phyloP scores from a whole-genome alignment of 306 rosid species.

The Phaseolus lunatus region DNA sequence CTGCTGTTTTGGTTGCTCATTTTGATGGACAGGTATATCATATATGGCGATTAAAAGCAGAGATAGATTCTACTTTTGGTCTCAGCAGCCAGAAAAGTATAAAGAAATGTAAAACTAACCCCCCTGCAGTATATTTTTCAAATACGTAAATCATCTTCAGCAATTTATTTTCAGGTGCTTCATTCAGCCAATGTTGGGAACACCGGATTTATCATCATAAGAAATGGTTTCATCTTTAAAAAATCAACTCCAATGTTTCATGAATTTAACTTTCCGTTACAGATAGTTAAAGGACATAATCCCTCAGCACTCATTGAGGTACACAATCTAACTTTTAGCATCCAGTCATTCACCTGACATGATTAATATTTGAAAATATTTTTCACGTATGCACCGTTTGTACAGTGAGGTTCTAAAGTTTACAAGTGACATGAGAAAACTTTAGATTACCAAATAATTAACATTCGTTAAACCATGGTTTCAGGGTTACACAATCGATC shows the following conservation, averaged over 20 bases:
- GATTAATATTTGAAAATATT: conserved; percentile 14
- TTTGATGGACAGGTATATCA: conserved; percentile 80
- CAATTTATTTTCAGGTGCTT: conserved; percentile 60
- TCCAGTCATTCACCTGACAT: conserved; percentile 14
- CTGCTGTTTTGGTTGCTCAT: conserved; percentile 62
- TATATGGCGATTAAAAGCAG: neutral
- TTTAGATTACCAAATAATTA: neutral
- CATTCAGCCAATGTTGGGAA: conserved; percentile 80
- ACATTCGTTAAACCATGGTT: conserved; percentile 26
- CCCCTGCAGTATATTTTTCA: conserved; percentile 1
- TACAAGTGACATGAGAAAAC: neutral
- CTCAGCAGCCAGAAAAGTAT: conserved; percentile 11
- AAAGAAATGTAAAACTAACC: conserved; percentile 5
- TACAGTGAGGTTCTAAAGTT: conserved; percentile 20
- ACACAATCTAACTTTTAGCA: conserved; percentile 15
- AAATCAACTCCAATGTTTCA: conserved; percentile 68
- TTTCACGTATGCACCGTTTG: neutral
- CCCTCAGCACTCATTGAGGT: conserved; percentile 70
- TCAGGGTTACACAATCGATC: conserved; percentile 60
- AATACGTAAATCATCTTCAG: conserved; percentile 33
- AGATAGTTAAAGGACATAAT: conserved; percentile 58
- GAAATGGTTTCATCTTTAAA: conserved; percentile 63
- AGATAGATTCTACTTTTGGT: neutral
- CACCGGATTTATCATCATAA: conserved; percentile 70
- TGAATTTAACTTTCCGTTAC: conserved; percentile 69